Evolutionary conservation across 495 filamentous ascomycete genomes (phyloP), one percentile per base, ranked within the genome.

Genomic region (Aspergillus taichungensis): DNA sequence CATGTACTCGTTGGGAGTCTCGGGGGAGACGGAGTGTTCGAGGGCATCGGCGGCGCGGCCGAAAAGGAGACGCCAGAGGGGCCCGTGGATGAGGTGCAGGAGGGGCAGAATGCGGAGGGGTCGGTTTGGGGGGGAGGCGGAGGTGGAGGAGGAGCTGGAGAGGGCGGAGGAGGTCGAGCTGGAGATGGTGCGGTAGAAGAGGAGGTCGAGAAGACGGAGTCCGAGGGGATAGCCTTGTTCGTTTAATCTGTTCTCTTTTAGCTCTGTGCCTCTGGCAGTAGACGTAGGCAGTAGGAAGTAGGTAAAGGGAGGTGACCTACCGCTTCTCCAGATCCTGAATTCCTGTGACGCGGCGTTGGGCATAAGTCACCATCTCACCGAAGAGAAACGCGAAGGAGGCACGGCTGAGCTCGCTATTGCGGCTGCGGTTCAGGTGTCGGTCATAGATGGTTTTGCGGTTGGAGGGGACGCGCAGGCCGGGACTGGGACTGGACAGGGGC

Each of bases 381-480:
- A 99, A 99, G 13, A 99, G 72, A 59, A 92, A 96, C 30, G 92
- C 94, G 64, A 99, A 96, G 62, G 85, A 87, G 0, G 94, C 81
- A 44, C 92, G 84, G 63, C 87, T 94, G 47, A 92, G 76, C 70
- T 97, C 89, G 27, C 85, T 74, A 50, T 83, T 86, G 57, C 84
- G 84, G 57, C 79, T 86, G 42, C 92, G 84, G 63, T 94, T 94
- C 37, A 97, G 73, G 49, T 94, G 87, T 43, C 94, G 79, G 75
- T 97, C 88, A 67, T 97, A 99, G 67, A 99, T 96, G 40, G 89
- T 95, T 67, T 96, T 96, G 67, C 87, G 87, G 60, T 84, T 92
- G 24, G 86, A 85, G n/a, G 92, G 89, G 54, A 94, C 87, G 48
- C 89, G 85, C 40, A 98, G 84, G n/a, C 85, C 87, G 7, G 79